Conservation (phyloP, 1,284 basidiomycete genomes). For the Cutaneotrichosporon dermatis region DNA sequence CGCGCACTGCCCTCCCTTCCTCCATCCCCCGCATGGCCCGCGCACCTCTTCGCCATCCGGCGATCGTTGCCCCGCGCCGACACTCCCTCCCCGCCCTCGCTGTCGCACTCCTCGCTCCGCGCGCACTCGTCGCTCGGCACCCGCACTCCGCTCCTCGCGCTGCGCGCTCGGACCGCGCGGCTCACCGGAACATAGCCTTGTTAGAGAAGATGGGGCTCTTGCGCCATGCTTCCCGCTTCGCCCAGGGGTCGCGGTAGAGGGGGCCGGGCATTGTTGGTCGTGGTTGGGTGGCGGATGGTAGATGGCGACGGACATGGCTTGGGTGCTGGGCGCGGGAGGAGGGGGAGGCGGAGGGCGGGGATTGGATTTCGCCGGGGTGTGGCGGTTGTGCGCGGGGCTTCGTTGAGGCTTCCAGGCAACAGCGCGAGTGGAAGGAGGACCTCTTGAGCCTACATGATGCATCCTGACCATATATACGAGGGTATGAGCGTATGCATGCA, state of each 20-base stretch:
- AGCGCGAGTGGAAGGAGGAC: too few species aligned
- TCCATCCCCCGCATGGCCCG: background rate
- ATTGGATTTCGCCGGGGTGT: slow-evolving; percentile 2
- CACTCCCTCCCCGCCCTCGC: background rate
- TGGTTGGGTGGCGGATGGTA: background rate
- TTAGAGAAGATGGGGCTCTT: slow-evolving; percentile 81
- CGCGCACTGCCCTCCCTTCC: background rate
- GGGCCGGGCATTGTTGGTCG: slow-evolving; percentile 50
- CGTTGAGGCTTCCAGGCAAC: too few species aligned
- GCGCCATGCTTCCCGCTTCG: slow-evolving; percentile 87
- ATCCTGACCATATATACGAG: too few species aligned
- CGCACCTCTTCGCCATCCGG: too few species aligned
- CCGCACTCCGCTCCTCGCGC: too few species aligned
- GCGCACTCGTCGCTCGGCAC: too few species aligned
- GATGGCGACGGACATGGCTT: background rate
- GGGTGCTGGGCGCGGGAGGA: background rate
- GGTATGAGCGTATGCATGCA: too few species aligned
- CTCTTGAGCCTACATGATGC: too few species aligned
- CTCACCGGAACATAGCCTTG: slow-evolving; percentile 65
- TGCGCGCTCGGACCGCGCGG: slow-evolving; percentile 5
- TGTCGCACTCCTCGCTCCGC: too few species aligned
- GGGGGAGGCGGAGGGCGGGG: background rate
- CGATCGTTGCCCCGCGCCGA: too few species aligned
- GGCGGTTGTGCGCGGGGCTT: background rate
- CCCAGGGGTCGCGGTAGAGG: slow-evolving; percentile 88